Percentiles rank a stretch among this genome's conserved stretches.
These are phyloP conservation scores for Cryptococcus amylolentus DNA, from an alignment of 1,284 basidiomycete genomes.

Conservation along the genomic window DNA sequence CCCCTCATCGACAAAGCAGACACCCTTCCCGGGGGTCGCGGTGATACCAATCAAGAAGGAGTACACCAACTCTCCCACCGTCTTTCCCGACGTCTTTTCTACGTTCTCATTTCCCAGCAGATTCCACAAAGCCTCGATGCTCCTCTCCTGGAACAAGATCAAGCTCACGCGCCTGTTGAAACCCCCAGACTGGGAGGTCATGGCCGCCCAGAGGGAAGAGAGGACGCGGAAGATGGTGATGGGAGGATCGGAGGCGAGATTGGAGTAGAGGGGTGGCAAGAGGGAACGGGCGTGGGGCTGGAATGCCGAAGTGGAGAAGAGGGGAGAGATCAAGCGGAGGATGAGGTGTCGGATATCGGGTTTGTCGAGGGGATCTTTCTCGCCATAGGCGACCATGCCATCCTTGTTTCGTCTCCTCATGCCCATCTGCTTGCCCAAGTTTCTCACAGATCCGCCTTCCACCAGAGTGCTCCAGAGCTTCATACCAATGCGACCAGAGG, in stretches of 20 bases:
- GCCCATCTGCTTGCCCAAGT: conserved; percentile 44
- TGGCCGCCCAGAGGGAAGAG: conserved; percentile 39
- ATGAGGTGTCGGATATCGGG: conserved; percentile 47
- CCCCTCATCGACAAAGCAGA: conserved; percentile 84
- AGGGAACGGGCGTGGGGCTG: conserved; percentile 38
- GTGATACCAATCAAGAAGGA: conserved; percentile 87
- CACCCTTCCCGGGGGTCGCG: conserved; percentile 72
- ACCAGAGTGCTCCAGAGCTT: conserved; percentile 39
- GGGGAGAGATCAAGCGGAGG: conserved; percentile 42
- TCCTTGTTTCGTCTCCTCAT: conserved; percentile 47
- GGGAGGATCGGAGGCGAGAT: conserved; percentile 43
- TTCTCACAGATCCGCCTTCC: conserved; percentile 43
- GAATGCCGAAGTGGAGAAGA: conserved; percentile 35
- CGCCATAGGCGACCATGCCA: conserved; percentile 34
- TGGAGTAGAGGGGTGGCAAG: conserved; percentile 40
- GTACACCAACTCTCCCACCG: conserved; percentile 73
- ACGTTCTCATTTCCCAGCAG: conserved; percentile 71
- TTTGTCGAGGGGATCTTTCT: conserved; percentile 42
- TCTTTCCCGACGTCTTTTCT: conserved; percentile 54
- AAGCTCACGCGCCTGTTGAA: conserved; percentile 38
- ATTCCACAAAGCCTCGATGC: conserved; percentile 67
- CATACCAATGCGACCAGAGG: conserved; percentile 26
- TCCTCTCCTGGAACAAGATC: conserved; percentile 50
- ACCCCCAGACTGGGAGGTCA: conserved; percentile 29
- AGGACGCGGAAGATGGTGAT: conserved; percentile 46